These are phyloP conservation scores for Starmera stellimalicola DNA, from an alignment of 1,139 yeast genomes.

Conservation along the genomic window DNA sequence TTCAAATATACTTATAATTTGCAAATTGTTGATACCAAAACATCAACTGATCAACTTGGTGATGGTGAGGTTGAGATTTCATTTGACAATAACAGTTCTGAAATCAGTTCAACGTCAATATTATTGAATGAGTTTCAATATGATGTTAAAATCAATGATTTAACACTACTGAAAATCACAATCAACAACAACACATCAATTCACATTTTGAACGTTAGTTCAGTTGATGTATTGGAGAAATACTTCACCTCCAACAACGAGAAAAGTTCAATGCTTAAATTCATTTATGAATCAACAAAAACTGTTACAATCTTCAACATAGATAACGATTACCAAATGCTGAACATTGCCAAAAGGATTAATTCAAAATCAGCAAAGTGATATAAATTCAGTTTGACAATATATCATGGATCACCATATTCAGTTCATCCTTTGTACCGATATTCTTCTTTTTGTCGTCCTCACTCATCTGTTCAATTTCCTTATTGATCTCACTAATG, in stretches of 20 bases:
- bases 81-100: no score
- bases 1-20: conserved; percentile 5
- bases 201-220: no score
- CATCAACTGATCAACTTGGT: not conserved
- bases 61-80: no score
- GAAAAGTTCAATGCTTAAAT: no score
- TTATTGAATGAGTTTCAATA: no score
- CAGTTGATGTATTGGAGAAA: no score
- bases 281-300: conserved; percentile 4
- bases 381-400: conserved; percentile 12
- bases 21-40: conserved; percentile 6
- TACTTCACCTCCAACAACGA: no score
- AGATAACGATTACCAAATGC: conserved; percentile 8
- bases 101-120: no score
- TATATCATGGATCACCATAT: conserved; percentile 61
- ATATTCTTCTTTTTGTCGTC: conserved; percentile 23
- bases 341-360: conserved; percentile 15
- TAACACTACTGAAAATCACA: no score
- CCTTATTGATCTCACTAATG: conserved; percentile 12
- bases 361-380: conserved; percentile 4
- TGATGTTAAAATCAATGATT: no score
- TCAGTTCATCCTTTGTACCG: conserved; percentile 61
- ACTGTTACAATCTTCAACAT: conserved; percentile 1
- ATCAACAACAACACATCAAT: no score
- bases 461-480: conserved; percentile 4